Conservation (phyloP, 805 yeast species). For the Zygosaccharomyces rouxii region DNA sequence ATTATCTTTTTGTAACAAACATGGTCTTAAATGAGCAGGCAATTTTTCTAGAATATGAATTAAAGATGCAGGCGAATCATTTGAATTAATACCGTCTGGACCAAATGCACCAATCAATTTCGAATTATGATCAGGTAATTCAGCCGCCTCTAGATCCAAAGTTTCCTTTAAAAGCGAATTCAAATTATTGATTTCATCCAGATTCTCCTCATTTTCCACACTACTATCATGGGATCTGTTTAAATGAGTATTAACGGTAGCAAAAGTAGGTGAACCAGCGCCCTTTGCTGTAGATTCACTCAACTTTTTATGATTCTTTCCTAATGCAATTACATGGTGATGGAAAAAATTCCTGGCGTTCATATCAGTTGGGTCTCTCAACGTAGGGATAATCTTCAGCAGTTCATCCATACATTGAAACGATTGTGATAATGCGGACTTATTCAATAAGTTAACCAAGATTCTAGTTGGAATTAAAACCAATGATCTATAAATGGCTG, state of each 20-base stretch:
- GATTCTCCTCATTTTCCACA: background rate
- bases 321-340: constrained; percentile 72
- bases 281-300: background rate
- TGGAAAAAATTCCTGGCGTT: constrained; percentile 83
- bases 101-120: constrained; percentile 53
- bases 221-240: background rate
- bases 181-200: constrained; percentile 1
- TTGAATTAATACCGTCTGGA: constrained; percentile 58
- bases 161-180: constrained; percentile 11
- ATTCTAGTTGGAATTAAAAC: constrained; percentile 51
- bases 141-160: constrained; percentile 39
- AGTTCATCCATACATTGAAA: constrained; percentile 54
- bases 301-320: constrained; percentile 50
- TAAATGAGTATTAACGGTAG: background rate
- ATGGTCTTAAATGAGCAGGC: constrained; percentile 48
- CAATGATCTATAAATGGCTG: constrained; percentile 39
- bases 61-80: constrained; percentile 56
- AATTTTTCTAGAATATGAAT: constrained; percentile 54
- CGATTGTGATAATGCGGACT: constrained; percentile 55
- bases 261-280: background rate
- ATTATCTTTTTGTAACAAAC: constrained; percentile 64
- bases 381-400: constrained; percentile 46
- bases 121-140: constrained; percentile 47
- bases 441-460: constrained; percentile 58
- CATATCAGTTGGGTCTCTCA: constrained; percentile 66